A percentile compares a stretch with the other conserved stretches of the same genome.
Evolutionary conservation across 2,329 filamentous ascomycete species (phyloP).

Genomic region (Aspergillus eucalypticola): DNA sequence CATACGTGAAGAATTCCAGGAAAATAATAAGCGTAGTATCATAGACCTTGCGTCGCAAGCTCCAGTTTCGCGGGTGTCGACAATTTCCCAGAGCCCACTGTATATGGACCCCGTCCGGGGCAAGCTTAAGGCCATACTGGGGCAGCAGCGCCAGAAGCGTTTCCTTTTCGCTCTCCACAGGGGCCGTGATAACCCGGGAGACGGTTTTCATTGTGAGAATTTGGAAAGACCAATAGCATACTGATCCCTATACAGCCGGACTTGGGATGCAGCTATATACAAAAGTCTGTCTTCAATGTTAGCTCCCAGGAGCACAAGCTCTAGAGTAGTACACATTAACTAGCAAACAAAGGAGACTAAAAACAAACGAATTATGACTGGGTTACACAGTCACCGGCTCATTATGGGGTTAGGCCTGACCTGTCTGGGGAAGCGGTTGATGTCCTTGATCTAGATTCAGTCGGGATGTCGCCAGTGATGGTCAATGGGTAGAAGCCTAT

Average conservation of each 20-base stretch:
- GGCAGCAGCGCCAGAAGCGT: constrained; percentile 22
- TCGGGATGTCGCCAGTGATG: neutral
- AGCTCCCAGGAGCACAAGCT: neutral
- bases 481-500: neutral
- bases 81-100: constrained; percentile 33
- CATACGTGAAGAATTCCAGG: constrained; percentile 38
- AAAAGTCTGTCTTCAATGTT: neutral
- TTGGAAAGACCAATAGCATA: neutral
- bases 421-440: neutral
- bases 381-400: neutral
- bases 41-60: constrained; percentile 28
- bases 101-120: constrained; percentile 32
- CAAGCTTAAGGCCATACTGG: constrained; percentile 30
- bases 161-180: constrained; percentile 18
- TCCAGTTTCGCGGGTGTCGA: constrained; percentile 37
- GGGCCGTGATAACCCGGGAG: constrained; percentile 12
- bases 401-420: neutral
- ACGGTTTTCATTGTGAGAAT: neutral
- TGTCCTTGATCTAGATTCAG: neutral
- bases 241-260: neutral
- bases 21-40: constrained; percentile 30
- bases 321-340: neutral
- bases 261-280: neutral
- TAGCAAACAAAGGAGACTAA: neutral
- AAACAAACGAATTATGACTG: neutral